phyloP scores from a whole-genome alignment of 345 rosid species.

The Sisymbrium irio region DNA sequence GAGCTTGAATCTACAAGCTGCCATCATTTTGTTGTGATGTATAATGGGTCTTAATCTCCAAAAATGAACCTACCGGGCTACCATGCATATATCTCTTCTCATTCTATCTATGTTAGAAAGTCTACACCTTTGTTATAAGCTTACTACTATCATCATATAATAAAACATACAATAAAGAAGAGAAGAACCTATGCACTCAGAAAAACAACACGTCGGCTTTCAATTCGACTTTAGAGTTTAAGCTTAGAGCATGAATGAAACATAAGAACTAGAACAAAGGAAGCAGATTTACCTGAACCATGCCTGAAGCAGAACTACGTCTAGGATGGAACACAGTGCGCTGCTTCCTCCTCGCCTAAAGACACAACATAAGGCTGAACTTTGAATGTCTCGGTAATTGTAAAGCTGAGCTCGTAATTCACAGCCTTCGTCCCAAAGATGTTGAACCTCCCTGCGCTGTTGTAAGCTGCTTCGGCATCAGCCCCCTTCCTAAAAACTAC shows the following conservation, averaged over 20 bases:
- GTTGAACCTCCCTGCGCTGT: conserved; percentile 72
- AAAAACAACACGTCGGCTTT: conserved; percentile 1
- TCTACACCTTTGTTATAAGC: background rate
- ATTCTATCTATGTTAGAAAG: background rate
- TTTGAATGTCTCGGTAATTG: conserved; percentile 58
- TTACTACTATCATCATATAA: background rate
- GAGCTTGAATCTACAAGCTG: background rate
- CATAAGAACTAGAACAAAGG: background rate
- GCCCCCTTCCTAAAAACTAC: conserved; percentile 71
- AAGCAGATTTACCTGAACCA: conserved; percentile 35
- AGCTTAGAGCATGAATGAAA: background rate
- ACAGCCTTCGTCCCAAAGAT: conserved; percentile 70
- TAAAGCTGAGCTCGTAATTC: conserved; percentile 69
- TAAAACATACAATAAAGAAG: background rate
- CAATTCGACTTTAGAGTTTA: background rate
- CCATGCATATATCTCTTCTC: background rate
- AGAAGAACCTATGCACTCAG: background rate
- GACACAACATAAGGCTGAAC: conserved; percentile 31
- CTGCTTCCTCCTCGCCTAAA: conserved; percentile 45
- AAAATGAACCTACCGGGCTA: background rate
- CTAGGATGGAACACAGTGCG: background rate
- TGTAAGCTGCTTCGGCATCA: conserved; percentile 82
- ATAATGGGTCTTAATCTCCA: background rate
- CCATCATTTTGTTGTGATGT: background rate
- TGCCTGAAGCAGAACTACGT: conserved; percentile 6